Evolutionary conservation across 2,329 filamentous ascomycete species (phyloP), one percentile per base, ranked within the genome.

Genomic region (Lecanosticta acicola): DNA sequence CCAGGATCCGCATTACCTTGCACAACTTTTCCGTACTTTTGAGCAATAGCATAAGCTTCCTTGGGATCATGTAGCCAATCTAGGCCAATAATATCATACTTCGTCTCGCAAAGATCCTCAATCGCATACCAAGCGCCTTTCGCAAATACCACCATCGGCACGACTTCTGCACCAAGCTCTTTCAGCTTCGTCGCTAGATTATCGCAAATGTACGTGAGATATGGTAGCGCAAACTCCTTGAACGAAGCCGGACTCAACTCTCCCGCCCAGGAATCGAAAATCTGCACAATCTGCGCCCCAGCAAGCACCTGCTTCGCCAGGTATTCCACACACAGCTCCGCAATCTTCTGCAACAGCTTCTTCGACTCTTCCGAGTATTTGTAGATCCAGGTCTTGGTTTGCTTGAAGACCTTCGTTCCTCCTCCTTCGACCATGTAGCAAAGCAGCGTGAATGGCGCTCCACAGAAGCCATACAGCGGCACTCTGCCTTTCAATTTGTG

Each of bases 351-450:
- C 54, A 98, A 71, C 54, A 98, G 70, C 50, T 76, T 80, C 72
- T 93, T 89, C 50, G 84, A 83, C 65, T 85, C 87, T 53, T 85
- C 76, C 0, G 85, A 78, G 62, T 96, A 88, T 68, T 81, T 88
- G 76, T 91, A 98, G 50, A 97, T 83, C 93, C 93, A 98, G 19
- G 86, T 94, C 78, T 98, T 98, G 61, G 81, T 85, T 70, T 95
- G 84, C 49, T 87, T 82, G 71, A 97, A 97, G 64, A 97, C 75
- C 74, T 97, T 97, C 58, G 85, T 94, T 35, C 93, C 93, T 39
- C 93, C 93, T 13, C 93, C 93, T 70, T 98, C 93, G 14, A 97
- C 88, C 93, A 98, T 98, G 73, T 98, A 98, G 73, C 91, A 95
- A 62, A 98, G 78, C 49, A 98, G 70, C 2, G 93, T 98, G 88